Conservation (phyloP, 2,329 filamentous ascomycete species). For the Westerdykella aurantiaca region DNA sequence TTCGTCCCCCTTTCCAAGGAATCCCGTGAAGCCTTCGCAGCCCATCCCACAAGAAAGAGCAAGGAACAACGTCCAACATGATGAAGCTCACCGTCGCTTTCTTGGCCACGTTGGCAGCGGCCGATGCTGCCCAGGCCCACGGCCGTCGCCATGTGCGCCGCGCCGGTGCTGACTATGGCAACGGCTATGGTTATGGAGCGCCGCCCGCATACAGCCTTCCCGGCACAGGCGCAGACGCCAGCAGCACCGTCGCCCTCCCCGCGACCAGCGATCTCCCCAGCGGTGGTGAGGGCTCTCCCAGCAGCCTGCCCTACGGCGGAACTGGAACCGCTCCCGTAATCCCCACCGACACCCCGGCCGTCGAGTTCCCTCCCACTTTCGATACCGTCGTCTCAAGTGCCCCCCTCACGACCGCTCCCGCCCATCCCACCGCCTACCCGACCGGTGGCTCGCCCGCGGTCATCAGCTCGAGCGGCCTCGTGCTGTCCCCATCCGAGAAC, state of each 20-base stretch:
- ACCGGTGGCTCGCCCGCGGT: background rate
- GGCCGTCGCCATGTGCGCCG: slow-evolving; percentile 26
- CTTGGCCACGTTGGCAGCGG: slow-evolving; percentile 12
- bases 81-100: slow-evolving; percentile 17
- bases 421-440: slow-evolving; percentile 1
- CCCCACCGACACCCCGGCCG: background rate
- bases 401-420: slow-evolving; percentile 3
- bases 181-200: slow-evolving; percentile 10
- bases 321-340: slow-evolving; percentile 2
- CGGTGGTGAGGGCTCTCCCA: background rate
- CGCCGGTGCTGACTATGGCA: slow-evolving; percentile 13
- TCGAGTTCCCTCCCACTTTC: background rate
- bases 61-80: slow-evolving; percentile 15
- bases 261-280: background rate
- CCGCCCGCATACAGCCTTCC: slow-evolving; percentile 1
- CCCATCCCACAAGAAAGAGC: slow-evolving; percentile 15
- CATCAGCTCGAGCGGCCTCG: slow-evolving; percentile 4
- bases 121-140: slow-evolving; percentile 26
- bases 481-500: slow-evolving; percentile 37
- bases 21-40: slow-evolving; percentile 14
- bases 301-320: slow-evolving; percentile 4
- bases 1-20: slow-evolving; percentile 5
- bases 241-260: background rate
- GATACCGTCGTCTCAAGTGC: slow-evolving; percentile 2
- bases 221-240: slow-evolving; percentile 1